Evolutionary conservation across 768 basidiomycete genomes (phyloP), one percentile per base, ranked within the genome.

Genomic region (Inosperma sp.): DNA sequence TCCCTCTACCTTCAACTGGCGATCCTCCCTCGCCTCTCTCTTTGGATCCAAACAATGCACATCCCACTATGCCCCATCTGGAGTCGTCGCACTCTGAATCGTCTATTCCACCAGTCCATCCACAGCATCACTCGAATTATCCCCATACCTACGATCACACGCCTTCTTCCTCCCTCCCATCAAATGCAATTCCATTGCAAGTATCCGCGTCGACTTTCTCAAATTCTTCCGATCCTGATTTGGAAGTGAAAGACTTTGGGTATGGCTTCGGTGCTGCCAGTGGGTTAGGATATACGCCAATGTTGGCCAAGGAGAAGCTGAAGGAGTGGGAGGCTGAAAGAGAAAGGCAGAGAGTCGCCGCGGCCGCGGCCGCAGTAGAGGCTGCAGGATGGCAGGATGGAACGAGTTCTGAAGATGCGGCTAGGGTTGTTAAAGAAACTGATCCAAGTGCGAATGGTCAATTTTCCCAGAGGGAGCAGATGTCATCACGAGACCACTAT

Each of bases 211-310:
- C 41, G 22, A 33, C 49, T 7, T 7, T 17, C 8, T 43, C 50
- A 14, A 35, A 26, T 16, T 31, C 33, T n/a, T 25, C 47, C n/a
- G 54, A 53, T 37, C 47, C 54, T 26, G 70, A 75, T 9, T 79
- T 76, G 63, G 73, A 75, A 49, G 83, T 85, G 36, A 77, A 72
- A 53, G 74, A 86, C 57, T 84, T 73, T 49, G 84, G 84, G 7
- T 85, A 68, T 58, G 83, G 83, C 4, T 85, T 85, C 54, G 84
- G 84, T 1, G 65, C 69, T 10, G 63, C 65, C 8, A 69, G 72
- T 53, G 72, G 70, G 4, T 56, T 55, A 3, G 71, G 70, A 3
- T 68, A 72, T 23, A 65, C 67, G 2, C 57, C 65, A 1, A 54
- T 62, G 1, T 51, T 65, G 7, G 51, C 57, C 7, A 48, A 48